phyloP scores from a whole-genome alignment of 768 basidiomycete genomes.

The Mycena latifolia region DNA sequence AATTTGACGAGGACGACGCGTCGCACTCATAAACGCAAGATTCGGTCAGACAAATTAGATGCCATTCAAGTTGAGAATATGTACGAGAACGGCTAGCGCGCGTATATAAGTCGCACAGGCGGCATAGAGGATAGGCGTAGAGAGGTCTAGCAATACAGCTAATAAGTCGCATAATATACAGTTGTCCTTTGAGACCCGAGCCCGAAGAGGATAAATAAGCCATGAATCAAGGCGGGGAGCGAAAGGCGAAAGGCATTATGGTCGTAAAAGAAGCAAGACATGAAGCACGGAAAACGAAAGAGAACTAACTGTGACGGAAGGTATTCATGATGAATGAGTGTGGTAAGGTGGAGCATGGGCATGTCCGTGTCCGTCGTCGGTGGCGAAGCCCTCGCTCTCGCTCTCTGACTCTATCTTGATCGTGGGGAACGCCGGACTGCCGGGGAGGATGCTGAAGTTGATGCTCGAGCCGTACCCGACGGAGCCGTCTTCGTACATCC shows the following conservation, averaged over 20 bases:
- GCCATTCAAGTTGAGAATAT: too few species aligned
- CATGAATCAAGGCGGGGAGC: constrained; percentile 31
- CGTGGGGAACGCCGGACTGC: constrained; percentile 72
- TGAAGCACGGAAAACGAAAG: constrained; percentile 4
- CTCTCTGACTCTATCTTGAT: constrained; percentile 76
- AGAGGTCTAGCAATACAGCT: constrained; percentile 24
- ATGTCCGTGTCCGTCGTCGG: constrained; percentile 56
- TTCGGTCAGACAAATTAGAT: constrained; percentile 14
- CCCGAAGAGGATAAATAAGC: constrained; percentile 48
- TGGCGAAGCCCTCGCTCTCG: constrained; percentile 73
- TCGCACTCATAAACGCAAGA: too few species aligned
- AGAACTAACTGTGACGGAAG: neutral
- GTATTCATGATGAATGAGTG: constrained; percentile 42
- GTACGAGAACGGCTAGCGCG: neutral
- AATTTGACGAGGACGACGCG: constrained; percentile 79
- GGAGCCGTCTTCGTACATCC: constrained; percentile 89
- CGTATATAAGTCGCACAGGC: neutral
- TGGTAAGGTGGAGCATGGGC: constrained; percentile 39
- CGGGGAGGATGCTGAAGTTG: constrained; percentile 86
- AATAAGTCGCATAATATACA: constrained; percentile 30
- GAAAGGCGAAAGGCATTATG: constrained; percentile 38
- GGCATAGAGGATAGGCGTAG: constrained; percentile 17
- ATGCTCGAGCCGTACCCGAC: constrained; percentile 77
- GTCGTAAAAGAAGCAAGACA: constrained; percentile 13
- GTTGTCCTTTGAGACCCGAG: too few species aligned